phyloP scores from a whole-genome alignment of 2,329 filamentous ascomycete species.

The Periconia sp. region DNA sequence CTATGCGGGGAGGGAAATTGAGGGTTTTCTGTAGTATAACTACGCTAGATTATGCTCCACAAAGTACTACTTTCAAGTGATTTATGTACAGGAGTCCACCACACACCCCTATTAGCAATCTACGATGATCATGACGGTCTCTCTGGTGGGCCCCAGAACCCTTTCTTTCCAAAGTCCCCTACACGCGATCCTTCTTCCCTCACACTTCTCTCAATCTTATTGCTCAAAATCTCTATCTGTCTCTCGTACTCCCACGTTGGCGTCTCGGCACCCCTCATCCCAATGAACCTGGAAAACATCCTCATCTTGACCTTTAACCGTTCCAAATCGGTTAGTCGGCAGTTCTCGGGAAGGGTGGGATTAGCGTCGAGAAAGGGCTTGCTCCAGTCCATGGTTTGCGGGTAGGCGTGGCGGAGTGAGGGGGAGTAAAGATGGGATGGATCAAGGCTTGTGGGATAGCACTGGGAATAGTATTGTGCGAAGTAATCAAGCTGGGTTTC shows the following conservation, averaged over 20 bases:
- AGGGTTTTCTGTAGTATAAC: too few relatives aligned
- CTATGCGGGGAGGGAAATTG: too few relatives aligned
- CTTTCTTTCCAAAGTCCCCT: conserved; percentile 15
- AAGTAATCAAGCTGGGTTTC: conserved; percentile 72
- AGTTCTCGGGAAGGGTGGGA: conserved; percentile 19
- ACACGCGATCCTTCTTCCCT: conserved; percentile 23
- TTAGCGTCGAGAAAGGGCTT: conserved; percentile 45
- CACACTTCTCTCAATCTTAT: conserved; percentile 32
- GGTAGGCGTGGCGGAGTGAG: conserved; percentile 60
- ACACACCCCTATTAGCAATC: too few relatives aligned
- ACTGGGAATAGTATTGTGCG: conserved; percentile 76
- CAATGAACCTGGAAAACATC: conserved; percentile 76
- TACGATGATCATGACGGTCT: too few relatives aligned
- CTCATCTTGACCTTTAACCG: conserved; percentile 65
- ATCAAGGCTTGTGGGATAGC: conserved; percentile 40
- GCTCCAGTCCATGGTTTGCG: conserved; percentile 70
- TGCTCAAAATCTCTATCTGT: conserved; percentile 42
- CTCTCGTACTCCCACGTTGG: conserved; percentile 55
- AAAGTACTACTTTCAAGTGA: too few relatives aligned
- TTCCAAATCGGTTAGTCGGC: conserved; percentile 44
- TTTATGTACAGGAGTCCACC: too few relatives aligned
- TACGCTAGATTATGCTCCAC: too few relatives aligned
- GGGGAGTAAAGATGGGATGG: background rate
- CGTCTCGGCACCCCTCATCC: conserved; percentile 67
- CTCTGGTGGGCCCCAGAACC: conserved; percentile 16